Base-by-base conservation (phyloP, 768 basidiomycete genomes). In the Asterophora lycoperdoides region DNA sequence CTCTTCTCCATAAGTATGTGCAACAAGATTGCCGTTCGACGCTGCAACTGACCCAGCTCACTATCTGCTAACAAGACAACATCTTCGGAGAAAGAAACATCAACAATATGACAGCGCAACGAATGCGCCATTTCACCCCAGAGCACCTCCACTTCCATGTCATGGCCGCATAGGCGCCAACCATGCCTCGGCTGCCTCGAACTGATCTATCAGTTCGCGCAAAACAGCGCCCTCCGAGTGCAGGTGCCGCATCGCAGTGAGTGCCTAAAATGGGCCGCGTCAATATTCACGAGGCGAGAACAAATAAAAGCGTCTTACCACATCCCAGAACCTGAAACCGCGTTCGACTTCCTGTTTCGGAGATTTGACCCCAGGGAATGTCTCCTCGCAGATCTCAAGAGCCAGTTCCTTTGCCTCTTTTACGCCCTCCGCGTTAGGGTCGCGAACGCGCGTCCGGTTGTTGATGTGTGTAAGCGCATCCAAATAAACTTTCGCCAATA, bases 291-390 rank as follows among this genome's bases (percentile, higher is more conserved):
- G 33, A 19, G 11, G 29, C 30, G 14, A 20, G 17, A 34, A 30
- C 35, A 37, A 42, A 48, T 42, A 57, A 49, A 18, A 42, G 46
- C 40, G 49, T 9, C 93, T 71, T 63, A 96, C 94, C 68, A 94
- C 79, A 65, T 97, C 93, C 95, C 95, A 99, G 76, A 98, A 99
- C 61, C 95, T 77, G 76, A 99, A 97, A 5, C 95, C 95, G 42
- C 95, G 73, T 68, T 96, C 93, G 50, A 99, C 88, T 75, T 98
- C 95, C 52, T 72, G 72, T 69, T 85, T 83, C 3, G 94, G 91
- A 49, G 61, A 67, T 74, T 93, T 95, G 57, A 99, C 90, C 17
- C 90, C 93, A 15, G 86, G 80, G 77, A 98, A 97, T 48, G 89
- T 93, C 63, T 93, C 88, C 60, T 97, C 93, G 64, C 94, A 89